phyloP scores from a whole-genome alignment of 306 rosid genomes.

The Crotalaria pallida region DNA sequence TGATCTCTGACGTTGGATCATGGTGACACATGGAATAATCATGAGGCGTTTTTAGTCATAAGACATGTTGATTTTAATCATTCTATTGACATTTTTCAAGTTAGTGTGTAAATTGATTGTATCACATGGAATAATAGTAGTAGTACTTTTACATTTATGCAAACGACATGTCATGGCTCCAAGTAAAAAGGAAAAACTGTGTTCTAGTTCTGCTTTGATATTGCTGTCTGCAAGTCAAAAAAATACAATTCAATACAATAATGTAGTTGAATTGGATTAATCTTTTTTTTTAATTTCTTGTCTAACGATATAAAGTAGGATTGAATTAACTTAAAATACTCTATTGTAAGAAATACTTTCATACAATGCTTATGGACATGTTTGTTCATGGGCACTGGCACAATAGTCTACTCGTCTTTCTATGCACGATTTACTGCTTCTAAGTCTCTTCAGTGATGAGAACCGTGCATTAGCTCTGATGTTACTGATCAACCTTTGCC shows the following conservation, averaged over 20 bases:
- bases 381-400: background rate
- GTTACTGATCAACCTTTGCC: background rate
- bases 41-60: background rate
- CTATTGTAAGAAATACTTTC: background rate
- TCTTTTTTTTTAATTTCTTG: too few species aligned
- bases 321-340: too few species aligned
- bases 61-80: background rate
- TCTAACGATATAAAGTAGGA: too few species aligned
- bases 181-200: too few species aligned
- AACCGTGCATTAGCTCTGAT: background rate
- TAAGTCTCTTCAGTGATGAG: background rate
- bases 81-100: too few species aligned
- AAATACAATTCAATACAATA: background rate
- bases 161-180: too few species aligned
- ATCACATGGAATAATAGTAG: background rate
- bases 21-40: background rate
- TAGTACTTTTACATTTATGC: background rate
- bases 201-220: too few species aligned
- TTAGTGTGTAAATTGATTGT: too few species aligned
- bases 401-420: background rate
- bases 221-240: too few species aligned
- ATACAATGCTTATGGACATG: background rate
- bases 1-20: background rate
- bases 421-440: too few species aligned
- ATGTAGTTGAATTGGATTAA: too few species aligned